Base-by-base conservation (phyloP, 805 yeast species). In the Isabelozyma gotoi region DNA sequence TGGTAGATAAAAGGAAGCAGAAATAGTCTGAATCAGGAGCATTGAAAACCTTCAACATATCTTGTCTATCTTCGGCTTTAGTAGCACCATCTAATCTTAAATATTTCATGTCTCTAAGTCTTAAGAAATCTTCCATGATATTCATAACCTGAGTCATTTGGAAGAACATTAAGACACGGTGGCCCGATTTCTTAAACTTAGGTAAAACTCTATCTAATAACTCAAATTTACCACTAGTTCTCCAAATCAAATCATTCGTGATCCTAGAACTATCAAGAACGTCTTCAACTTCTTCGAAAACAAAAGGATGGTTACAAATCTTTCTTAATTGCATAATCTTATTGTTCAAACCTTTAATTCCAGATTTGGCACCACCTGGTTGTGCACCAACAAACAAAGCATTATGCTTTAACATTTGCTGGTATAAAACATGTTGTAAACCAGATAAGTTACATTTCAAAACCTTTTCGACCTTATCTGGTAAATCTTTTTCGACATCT, bases 131-230 rank as follows among this genome's bases (percentile, higher is more conserved):
- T 63, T 87, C 95, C 90, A 87, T 86, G 34, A 87, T 87, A 59
- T 86, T 89, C 95, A 87, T 87, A 42, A 87, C 88, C 58, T 85
- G 89, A 0, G 95, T 87, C 95, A 87, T 87, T 66, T 87, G 95
- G 71, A 87, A 87, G 57, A 87, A 87, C 63, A 87, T 83, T 63
- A 87, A 74, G 3, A 86, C 89, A 59, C 91, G 74, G 59, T 87
- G 95, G 2, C 90, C 90, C 5, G 84, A 69, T 0, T 79, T 84
- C 52, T 82, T 80, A 59, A 84, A 82, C 60, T 87, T 87, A 10
- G 92, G 90, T 55, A 87, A 70, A 12, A 87, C 74, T 48, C 91
- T 70, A 60, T 85, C 92, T 49, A 88, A 68, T 40, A 88, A 65
- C 59, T 88, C 95, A 60, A 88, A 86, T 56, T 88, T 88, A 57